Evolutionary conservation across 106 monocot genomes (phyloP).

Genomic region (Phalaenopsis equestris): DNA sequence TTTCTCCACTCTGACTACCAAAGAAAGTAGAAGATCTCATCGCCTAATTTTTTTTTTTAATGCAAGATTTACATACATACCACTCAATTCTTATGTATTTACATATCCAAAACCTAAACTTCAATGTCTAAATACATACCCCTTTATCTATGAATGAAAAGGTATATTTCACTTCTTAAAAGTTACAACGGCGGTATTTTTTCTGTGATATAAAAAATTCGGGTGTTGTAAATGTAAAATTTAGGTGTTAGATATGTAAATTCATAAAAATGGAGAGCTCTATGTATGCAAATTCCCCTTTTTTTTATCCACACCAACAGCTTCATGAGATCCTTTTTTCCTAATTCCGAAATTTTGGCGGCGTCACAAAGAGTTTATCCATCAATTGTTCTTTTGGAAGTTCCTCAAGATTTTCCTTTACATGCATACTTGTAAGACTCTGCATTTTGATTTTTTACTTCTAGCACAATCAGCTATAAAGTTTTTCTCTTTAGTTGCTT

Average conservation of each 20-base stretch:
- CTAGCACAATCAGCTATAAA: not conserved
- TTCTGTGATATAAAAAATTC: too few species aligned
- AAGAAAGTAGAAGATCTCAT: constrained; percentile 4
- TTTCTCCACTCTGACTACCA: constrained; percentile 10
- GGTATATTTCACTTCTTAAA: too few species aligned
- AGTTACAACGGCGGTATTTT: too few species aligned
- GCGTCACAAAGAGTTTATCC: not conserved
- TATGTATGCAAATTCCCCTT: not conserved
- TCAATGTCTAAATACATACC: too few species aligned
- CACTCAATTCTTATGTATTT: too few species aligned
- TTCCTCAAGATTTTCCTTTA: not conserved
- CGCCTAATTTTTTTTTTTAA: too few species aligned
- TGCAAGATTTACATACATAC: too few species aligned
- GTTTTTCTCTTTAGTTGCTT: not conserved
- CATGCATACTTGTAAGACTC: not conserved
- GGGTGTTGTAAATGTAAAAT: not conserved
- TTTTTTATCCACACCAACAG: not conserved
- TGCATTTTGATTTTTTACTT: not conserved
- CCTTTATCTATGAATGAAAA: too few species aligned
- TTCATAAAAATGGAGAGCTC: too few species aligned
- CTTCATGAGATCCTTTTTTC: not conserved
- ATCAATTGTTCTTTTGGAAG: not conserved
- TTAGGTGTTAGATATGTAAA: too few species aligned
- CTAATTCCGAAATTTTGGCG: not conserved
- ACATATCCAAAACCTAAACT: too few species aligned